Base-by-base conservation (phyloP, 2,329 filamentous ascomycete species). In the Diplocarpon mali region DNA sequence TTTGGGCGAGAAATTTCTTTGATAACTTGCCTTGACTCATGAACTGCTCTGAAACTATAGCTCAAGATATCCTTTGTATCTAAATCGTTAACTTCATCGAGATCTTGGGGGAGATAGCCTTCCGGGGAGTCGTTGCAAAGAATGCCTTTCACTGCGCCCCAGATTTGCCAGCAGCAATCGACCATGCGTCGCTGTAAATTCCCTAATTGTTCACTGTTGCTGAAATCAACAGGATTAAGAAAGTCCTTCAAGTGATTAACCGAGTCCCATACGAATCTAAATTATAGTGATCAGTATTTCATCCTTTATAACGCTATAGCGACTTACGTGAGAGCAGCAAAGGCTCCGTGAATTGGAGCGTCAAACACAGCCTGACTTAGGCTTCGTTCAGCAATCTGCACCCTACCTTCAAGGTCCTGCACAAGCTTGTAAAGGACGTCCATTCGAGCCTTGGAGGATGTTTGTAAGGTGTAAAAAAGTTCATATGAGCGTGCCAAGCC, bases 51-150 rank as follows among this genome's bases (percentile, higher is more conserved):
- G 74, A 95, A 98, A 50, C 88, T 95, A 62, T 92, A 98, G 53
- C 90, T 96, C 38, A 98, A 66, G 14, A 94, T 73, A 56, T 93
- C 87, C 60, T 95, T 96, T 0, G 87, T 88, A 41, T 84, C 81
- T 2, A 87, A 71, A 1, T 80, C 83, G 4, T 82, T 73, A 13
- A 76, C 67, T 29, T 83, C 80, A 42, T 84, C 77, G n/a, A 86
- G 63, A 20, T 90, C 85, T 41, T 89, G 79, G 0, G 81, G 83
- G 3, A 86, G 68, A 61, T 92, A 81, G 0, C 90, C 90, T 65
- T 98, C 92, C 0, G 93, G 92, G 1, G 92, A 94, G 64, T 95
- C 92, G 51, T 94, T 83, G 58, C 92, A 98, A 1, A 98, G 73
- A 3, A 93, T 77, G 42, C 80, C 73, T 54, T 76, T 76, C 5